Evolutionary conservation across 1,139 yeast genomes (phyloP), one percentile per base, ranked within the genome.

Genomic region (Taphrina flavorubra): DNA sequence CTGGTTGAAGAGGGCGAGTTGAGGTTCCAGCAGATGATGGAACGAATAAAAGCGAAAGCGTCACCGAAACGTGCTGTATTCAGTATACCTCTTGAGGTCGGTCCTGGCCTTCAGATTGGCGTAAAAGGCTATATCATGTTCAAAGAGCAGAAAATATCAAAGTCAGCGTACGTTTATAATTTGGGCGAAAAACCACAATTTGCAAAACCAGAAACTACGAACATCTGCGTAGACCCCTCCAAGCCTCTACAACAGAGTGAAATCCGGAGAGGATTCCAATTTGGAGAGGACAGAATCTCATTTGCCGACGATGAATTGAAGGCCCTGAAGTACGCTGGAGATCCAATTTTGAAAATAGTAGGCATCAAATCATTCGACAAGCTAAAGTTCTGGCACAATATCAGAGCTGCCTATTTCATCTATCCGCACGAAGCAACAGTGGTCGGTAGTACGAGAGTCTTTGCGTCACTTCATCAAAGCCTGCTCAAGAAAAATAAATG

Each of bases 111-210:
- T 16, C 82, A 83, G 0, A 84, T 94, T 64, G 88, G 91, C 0
- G 81, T 92, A 0, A 85, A 84, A 73, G 97, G 96, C 0, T 89
- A 87, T 74, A 79, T 88, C 0, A 80, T 89, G n/a, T 84, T 83
- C 72, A 80, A 83, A 16, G 85, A 84, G 68, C 88, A 87, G 71
- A 81, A 80, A 60, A 76, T 85, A 0, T 79, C 82, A 39, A 79
- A 82, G 65, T 77, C 81, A 8, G 80, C 79, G 49, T 77, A 78
- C 55, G 81, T 88, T 20, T 86, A 85, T 75, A 85, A 85, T 51
- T 81, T 82, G 62, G 85, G 83, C 3, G 87, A 85, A 39, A 73
- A 77, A 6, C 80, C 86, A 65, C 81, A 82, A 71, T 81, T 85
- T 49, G 94, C 87, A 0, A 82, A 83, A 65, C 79, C 84, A 0